A percentile compares a stretch with the other conserved stretches of the same genome.
Evolutionary conservation across 768 basidiomycete genomes (phyloP).

Genomic region (Termitomyces sp.): DNA sequence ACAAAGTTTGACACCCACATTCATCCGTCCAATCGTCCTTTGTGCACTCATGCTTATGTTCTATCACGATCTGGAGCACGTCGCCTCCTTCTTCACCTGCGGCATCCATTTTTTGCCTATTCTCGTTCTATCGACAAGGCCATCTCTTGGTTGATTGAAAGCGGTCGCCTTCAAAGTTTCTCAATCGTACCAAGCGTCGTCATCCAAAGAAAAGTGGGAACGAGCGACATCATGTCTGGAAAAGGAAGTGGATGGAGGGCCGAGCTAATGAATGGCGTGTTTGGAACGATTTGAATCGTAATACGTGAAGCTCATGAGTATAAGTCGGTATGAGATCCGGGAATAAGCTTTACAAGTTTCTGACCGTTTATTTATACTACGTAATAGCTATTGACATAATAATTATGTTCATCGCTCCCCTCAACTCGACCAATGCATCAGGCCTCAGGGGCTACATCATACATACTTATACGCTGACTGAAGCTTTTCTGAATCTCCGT

Average conservation of each 20-base stretch:
- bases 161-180: conserved; percentile 53
- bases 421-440: too few species aligned
- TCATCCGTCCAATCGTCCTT: conserved; percentile 59
- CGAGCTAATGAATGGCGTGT: conserved; percentile 44
- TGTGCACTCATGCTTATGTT: conserved; percentile 75
- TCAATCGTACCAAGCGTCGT: conserved; percentile 69
- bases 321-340: too few species aligned
- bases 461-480: too few species aligned
- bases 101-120: conserved; percentile 68
- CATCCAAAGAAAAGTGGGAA: conserved; percentile 57
- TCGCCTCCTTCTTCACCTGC: conserved; percentile 57
- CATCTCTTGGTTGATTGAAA: conserved; percentile 62
- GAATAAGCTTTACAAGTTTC: too few species aligned
- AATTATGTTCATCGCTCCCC: too few species aligned
- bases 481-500: too few species aligned
- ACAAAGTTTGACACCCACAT: conserved; percentile 29
- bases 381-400: too few species aligned
- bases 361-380: too few species aligned
- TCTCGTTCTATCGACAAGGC: conserved; percentile 79
- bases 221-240: conserved; percentile 56
- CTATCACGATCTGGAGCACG: conserved; percentile 60
- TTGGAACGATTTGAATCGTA: conserved; percentile 21
- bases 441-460: too few species aligned
- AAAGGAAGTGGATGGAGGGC: conserved; percentile 60
- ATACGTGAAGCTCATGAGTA: too few species aligned